phyloP scores from a whole-genome alignment of 768 basidiomycete species.

The Leccinum barrowsii region DNA sequence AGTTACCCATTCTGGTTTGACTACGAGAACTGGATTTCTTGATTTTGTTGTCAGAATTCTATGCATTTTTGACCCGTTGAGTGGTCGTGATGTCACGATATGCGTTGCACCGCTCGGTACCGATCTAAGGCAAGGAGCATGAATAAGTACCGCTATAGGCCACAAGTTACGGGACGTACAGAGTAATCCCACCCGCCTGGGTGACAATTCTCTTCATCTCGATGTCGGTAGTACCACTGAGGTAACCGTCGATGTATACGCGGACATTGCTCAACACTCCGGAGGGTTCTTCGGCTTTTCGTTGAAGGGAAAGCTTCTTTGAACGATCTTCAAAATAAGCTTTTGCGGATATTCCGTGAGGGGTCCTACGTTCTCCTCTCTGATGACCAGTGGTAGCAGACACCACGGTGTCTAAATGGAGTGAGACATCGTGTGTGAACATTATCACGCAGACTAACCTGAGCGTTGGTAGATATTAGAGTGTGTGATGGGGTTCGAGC shows the following conservation, averaged over 20 bases:
- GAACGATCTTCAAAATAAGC: conserved; percentile 42
- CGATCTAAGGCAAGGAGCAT: conserved; percentile 34
- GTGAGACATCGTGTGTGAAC: neutral
- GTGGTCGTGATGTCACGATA: conserved; percentile 67
- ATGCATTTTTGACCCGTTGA: conserved; percentile 72
- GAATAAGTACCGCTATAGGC: neutral
- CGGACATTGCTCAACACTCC: conserved; percentile 43
- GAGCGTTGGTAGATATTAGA: conserved; percentile 59
- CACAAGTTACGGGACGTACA: conserved; percentile 42
- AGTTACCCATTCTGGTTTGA: conserved; percentile 71
- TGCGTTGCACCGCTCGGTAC: conserved; percentile 68
- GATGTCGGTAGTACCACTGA: conserved; percentile 69
- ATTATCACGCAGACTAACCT: conserved; percentile 37
- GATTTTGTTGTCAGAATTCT: conserved; percentile 52
- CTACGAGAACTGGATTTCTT: conserved; percentile 52
- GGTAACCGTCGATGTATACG: conserved; percentile 70
- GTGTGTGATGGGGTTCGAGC: conserved; percentile 77
- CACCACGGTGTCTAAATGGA: conserved; percentile 49
- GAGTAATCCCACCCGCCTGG: conserved; percentile 61
- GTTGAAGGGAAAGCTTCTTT: conserved; percentile 41
- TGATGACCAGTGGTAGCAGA: conserved; percentile 71
- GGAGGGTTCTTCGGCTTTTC: conserved; percentile 6
- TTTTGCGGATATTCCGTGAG: conserved; percentile 27
- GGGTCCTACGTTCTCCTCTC: conserved; percentile 44
- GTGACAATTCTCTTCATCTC: conserved; percentile 70